A percentile compares a stretch with the other conserved stretches of the same genome.
These are phyloP conservation scores for Paraconiothyrium sp. DNA, from an alignment of 2,329 filamentous ascomycete genomes.

Conservation along the genomic window DNA sequence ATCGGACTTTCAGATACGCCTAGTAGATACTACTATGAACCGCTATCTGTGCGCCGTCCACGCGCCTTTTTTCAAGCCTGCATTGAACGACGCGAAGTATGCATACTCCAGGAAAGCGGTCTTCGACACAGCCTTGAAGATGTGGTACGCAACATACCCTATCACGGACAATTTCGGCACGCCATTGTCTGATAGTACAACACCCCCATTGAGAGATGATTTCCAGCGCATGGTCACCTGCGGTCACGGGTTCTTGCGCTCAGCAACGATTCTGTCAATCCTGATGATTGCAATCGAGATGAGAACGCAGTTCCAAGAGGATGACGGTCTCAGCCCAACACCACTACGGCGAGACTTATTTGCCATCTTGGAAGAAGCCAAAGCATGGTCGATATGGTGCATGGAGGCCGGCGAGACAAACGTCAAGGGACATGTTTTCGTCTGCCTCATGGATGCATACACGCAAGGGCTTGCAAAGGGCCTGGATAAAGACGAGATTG, in stretches of 20 bases:
- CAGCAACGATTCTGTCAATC: constrained; percentile 32
- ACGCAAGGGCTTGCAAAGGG: constrained; percentile 31
- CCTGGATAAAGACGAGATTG: constrained; percentile 24
- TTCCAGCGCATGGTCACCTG: constrained; percentile 33
- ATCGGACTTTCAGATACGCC: constrained; percentile 28
- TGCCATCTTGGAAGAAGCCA: constrained; percentile 31
- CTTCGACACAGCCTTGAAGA: constrained; percentile 38
- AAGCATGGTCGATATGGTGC: constrained; percentile 28
- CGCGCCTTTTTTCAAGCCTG: constrained; percentile 34
- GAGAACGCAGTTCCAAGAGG: constrained; percentile 35
- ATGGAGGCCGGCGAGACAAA: constrained; percentile 43
- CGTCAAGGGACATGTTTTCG: constrained; percentile 40
- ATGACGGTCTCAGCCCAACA: constrained; percentile 33
- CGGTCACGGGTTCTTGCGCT: constrained; percentile 37
- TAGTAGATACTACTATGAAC: constrained; percentile 38
- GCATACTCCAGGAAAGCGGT: constrained; percentile 39
- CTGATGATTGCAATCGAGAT: constrained; percentile 35
- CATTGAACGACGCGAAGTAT: constrained; percentile 33
- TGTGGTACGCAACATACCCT: constrained; percentile 34
- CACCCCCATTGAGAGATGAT: constrained; percentile 18
- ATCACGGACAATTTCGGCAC: not conserved
- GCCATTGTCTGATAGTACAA: not conserved
- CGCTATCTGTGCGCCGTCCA: constrained; percentile 40
- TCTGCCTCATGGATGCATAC: constrained; percentile 30
- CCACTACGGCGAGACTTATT: constrained; percentile 31